A percentile compares a stretch with the other conserved stretches of the same genome.
Conservation (phyloP, 2,329 filamentous ascomycete genomes). For the Xylariales sp. region DNA sequence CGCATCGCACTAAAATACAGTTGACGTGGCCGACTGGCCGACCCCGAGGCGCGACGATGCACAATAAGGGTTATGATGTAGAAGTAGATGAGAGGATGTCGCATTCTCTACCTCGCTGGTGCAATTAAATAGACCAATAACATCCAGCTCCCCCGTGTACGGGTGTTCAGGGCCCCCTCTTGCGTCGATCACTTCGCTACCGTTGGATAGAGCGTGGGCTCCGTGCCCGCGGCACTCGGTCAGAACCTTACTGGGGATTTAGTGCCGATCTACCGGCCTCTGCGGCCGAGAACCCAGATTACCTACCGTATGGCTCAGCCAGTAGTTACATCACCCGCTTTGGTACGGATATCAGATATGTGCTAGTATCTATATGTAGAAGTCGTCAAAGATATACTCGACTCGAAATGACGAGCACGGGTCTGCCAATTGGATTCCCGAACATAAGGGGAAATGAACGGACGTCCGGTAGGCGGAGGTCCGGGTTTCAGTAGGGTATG, state of each 20-base stretch:
- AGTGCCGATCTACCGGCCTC: background rate
- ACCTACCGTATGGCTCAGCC: no score
- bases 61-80: background rate
- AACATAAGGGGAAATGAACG: slow-evolving; percentile 1
- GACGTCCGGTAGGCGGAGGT: slow-evolving; percentile 23
- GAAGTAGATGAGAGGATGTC: background rate
- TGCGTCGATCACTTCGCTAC: no score
- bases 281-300: background rate
- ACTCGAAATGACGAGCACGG: background rate
- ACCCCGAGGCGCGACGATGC: background rate
- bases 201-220: no score
- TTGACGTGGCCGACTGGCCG: no score
- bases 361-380: background rate
- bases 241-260: slow-evolving; percentile 17
- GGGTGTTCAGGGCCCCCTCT: background rate
- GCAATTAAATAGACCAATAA: background rate
- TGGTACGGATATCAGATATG: background rate
- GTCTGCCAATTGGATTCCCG: background rate
- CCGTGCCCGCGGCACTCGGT: background rate
- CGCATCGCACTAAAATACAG: no score
- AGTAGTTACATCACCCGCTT: no score
- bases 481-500: background rate
- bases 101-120: background rate
- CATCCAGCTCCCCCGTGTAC: slow-evolving; percentile 4
- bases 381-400: background rate